Percentiles rank a stretch among this genome's conserved stretches.
Conservation (phyloP, 1,284 basidiomycete genomes). For the Cryptococcus floricola region DNA sequence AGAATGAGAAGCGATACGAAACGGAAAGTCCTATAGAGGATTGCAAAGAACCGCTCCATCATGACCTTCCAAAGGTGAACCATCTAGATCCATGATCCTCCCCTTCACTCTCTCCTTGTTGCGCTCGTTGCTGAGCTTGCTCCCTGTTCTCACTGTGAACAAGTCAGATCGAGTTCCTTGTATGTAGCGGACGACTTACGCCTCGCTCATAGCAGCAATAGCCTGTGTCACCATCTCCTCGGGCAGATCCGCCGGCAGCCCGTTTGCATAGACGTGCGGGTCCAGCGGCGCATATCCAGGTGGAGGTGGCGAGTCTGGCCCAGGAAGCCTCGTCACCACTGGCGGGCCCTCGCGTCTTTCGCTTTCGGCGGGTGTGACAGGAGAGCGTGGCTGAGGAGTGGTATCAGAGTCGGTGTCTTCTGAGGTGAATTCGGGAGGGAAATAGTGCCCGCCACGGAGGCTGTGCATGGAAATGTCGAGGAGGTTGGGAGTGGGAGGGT, state of each 20-base stretch:
- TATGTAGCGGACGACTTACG: conserved; percentile 2
- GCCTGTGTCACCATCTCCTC: conserved; percentile 49
- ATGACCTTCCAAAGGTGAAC: too few species aligned
- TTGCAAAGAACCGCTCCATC: too few species aligned
- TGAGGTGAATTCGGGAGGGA: conserved; percentile 8
- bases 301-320: conserved; percentile 25
- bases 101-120: too few species aligned
- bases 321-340: not conserved
- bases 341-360: not conserved
- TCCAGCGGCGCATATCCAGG: conserved; percentile 50
- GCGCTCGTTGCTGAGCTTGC: too few species aligned
- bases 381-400: not conserved
- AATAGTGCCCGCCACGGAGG: conserved; percentile 35
- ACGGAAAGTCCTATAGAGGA: too few species aligned
- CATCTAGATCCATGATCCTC: too few species aligned
- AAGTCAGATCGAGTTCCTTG: too few species aligned
- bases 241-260: conserved; percentile 48
- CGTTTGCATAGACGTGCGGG: conserved; percentile 47
- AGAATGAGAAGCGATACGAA: too few species aligned
- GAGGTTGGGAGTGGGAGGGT: conserved; percentile 56
- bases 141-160: too few species aligned
- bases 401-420: not conserved
- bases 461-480: conserved; percentile 55
- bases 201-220: conserved; percentile 43
- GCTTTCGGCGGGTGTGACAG: not conserved